These are phyloP conservation scores for Diaporthe sp. DNA, from an alignment of 2,329 filamentous ascomycete genomes.

Conservation along the genomic window DNA sequence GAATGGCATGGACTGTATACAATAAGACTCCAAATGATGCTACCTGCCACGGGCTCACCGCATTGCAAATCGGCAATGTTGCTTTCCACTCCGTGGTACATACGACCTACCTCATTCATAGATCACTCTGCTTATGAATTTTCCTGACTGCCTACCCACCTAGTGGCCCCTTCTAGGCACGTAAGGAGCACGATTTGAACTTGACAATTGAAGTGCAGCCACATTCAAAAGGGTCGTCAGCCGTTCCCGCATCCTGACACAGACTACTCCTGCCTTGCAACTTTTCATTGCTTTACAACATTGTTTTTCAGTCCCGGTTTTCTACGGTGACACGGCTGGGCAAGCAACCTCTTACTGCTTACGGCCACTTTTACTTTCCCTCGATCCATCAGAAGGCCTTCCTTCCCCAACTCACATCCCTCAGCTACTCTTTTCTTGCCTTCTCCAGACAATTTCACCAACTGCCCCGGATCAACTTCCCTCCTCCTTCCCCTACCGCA, in stretches of 20 bases:
- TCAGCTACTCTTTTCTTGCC: neutral
- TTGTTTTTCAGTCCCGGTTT: neutral
- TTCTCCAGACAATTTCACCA: neutral
- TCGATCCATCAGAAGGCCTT: neutral
- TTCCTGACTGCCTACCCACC: neutral
- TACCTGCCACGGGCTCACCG: neutral
- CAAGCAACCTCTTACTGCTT: neutral
- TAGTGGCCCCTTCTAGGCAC: neutral
- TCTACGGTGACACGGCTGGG: neutral
- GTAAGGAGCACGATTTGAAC: neutral
- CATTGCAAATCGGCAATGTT: neutral
- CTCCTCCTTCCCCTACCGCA: neutral
- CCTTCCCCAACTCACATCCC: neutral
- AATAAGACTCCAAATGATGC: neutral
- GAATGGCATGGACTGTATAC: neutral
- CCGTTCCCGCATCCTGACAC: neutral
- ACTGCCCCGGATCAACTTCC: neutral
- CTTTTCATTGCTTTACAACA: neutral
- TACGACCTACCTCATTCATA: neutral
- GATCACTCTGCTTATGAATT: neutral
- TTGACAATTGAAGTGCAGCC: too few species aligned
- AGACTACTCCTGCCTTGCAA: neutral
- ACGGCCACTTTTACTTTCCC: neutral
- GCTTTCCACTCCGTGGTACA: neutral
- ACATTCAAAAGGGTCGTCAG: neutral